Evolutionary conservation across 2,329 filamentous ascomycete species (phyloP).

Genomic region (Aspergillus hiratsukae): DNA sequence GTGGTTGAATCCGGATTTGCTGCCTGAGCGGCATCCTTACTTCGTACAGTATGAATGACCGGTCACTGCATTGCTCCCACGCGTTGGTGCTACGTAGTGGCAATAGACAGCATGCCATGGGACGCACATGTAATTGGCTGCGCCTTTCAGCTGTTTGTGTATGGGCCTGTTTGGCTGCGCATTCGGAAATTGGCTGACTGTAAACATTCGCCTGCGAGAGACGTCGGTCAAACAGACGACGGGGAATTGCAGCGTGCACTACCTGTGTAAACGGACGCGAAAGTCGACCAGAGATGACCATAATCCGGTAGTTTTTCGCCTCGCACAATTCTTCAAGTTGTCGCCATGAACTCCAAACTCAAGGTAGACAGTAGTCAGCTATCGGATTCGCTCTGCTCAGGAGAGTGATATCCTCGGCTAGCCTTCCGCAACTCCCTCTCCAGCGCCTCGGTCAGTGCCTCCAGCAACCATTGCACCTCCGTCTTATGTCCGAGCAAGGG

Average conservation of each 20-base stretch:
- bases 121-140: neutral
- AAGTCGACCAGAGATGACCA: neutral
- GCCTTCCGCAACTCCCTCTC: conserved; percentile 34
- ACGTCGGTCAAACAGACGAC: neutral
- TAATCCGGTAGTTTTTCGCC: neutral
- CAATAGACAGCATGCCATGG: neutral
- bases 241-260: neutral
- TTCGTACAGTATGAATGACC: neutral
- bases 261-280: neutral
- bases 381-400: neutral
- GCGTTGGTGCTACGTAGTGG: neutral
- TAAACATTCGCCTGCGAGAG: neutral
- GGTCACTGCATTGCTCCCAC: neutral
- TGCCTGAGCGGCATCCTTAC: neutral
- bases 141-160: no score
- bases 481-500: conserved; percentile 39
- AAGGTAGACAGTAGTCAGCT: neutral
- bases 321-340: neutral
- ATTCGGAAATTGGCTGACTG: no score
- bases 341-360: no score
- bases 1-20: neutral
- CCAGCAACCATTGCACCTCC: conserved; percentile 42
- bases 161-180: no score
- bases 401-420: conserved; percentile 15
- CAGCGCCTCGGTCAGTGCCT: conserved; percentile 34